Evolutionary conservation across 306 rosid genomes (phyloP), one percentile per base, ranked within the genome.

Genomic region (Citrullus mucosospermus): DNA sequence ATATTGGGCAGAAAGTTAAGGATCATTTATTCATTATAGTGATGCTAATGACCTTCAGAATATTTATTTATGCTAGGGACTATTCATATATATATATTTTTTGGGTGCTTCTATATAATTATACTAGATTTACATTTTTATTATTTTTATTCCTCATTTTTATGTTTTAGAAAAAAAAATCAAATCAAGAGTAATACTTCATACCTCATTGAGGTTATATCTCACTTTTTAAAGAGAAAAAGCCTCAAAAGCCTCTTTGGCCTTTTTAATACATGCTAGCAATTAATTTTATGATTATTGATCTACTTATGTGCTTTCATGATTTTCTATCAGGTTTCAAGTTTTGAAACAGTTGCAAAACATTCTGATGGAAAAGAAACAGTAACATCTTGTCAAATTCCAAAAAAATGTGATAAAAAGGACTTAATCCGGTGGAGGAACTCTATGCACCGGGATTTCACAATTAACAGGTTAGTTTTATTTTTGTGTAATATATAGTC

Each of bases 371-470:
- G 57, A 74, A 80, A 75, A 65, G 82, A 86, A 78, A 73, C 15
- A 12, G 39, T 62, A 77, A 6, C 78, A 30, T 54, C 22, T 76
- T 82, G 89, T 36, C 63, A 78, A 75, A 77, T 78, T 79, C 91
- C 97, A 44, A 77, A 62, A 75, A 86, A 87, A 78, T 85, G 85
- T 79, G 79, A 77, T 38, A 66, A 78, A 79, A 79, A 83, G 67
- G 93, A 91, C 81, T 82, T 81, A 50, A 66, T 80, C 50, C 97
- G 82, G 70, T 88, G 88, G 89, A 88, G 83, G 85, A 91, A 85
- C 85, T 82, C 93, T 87, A 51, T 88, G 80, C 73, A 71, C 39
- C 86, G 98, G 80, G 98, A 95, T 86, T 95, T 91, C 86, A 95
- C 97, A 79, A 74, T 95, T 80, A 95, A 92, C 83, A 87, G 97